Base-by-base conservation (phyloP, 352 stramenopile species). In the Pythium sukuiense region DNA sequence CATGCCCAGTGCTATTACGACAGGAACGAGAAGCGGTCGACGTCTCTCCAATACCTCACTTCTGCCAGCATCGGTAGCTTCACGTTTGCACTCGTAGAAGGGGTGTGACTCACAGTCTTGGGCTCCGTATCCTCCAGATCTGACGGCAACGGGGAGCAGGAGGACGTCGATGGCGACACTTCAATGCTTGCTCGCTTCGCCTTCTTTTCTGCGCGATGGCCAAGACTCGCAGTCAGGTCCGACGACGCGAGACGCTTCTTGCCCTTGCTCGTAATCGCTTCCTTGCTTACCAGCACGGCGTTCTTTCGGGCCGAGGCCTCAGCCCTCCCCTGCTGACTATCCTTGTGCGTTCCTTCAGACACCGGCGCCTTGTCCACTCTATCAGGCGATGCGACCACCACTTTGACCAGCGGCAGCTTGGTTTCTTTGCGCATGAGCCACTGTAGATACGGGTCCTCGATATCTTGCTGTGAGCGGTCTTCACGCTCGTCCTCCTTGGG, bases 11-110 rank as follows among this genome's bases (percentile, higher is more conserved):
- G 18, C 3, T 24, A 37, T 65, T 32, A 73, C 0, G 67, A 50
- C 1, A 74, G 37, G 29, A 70, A 70, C 1, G 61, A 59, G 27
- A 74, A 74, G 8, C 68, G 62, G 41, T 74, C 68, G 24, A 74
- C 68, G 18, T 74, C 62, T 29, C n/a, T 41, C 68, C 68, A 74
- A 46, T 70, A 74, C 26, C 55, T 24, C 24, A 61, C 68, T 50
- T 70, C 68, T 4, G 63, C 43, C 6, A 70, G 49, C 45, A 61
- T 59, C 3, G 68, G 61, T 2, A 62, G 52, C 26, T 33, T 48
- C 39, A 48, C 39, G 37, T 43, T 43, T 3, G 37, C 13, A 18
- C 9, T 43, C n/a, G n/a, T n/a, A 45, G 37, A 8, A 7, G 37
- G 13, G 0, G 37, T 45, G 37, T 12, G 37, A 18, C 8, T 12